Percentiles rank a stretch among this genome's conserved stretches.
Evolutionary conservation across 805 yeast species (phyloP).

Genomic region (Zygotorulaspora danielsina): DNA sequence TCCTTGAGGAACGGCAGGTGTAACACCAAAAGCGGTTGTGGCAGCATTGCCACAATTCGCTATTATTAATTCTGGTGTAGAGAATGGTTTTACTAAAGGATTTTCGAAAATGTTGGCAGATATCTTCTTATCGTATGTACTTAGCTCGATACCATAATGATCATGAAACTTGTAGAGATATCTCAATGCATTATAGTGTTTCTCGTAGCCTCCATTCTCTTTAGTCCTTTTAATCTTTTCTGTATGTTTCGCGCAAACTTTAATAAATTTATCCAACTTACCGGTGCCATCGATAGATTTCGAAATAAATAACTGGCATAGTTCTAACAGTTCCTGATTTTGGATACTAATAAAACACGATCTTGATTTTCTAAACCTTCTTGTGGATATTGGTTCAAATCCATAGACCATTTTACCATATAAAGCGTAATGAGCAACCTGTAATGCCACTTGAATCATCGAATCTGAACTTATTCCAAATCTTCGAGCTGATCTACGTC

Average conservation of each 20-base stretch:
- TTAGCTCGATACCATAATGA: slow-evolving; percentile 35
- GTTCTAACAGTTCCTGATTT: slow-evolving; percentile 46
- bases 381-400: slow-evolving; percentile 82
- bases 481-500: slow-evolving; percentile 68
- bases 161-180: slow-evolving; percentile 45
- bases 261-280: slow-evolving; percentile 39
- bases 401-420: slow-evolving; percentile 88
- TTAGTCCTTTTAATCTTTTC: slow-evolving; percentile 48
- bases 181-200: slow-evolving; percentile 63
- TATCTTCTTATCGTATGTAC: slow-evolving; percentile 23
- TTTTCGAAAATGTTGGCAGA: slow-evolving; percentile 47
- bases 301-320: slow-evolving; percentile 61
- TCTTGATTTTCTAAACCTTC: slow-evolving; percentile 63
- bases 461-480: slow-evolving; percentile 88
- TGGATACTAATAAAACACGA: slow-evolving; percentile 68
- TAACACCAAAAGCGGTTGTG: slow-evolving; percentile 77
- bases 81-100: slow-evolving; percentile 35
- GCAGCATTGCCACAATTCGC: slow-evolving; percentile 93
- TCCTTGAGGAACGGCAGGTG: slow-evolving; percentile 85
- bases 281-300: slow-evolving; percentile 49
- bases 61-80: slow-evolving; percentile 44
- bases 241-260: slow-evolving; percentile 51
- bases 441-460: slow-evolving; percentile 83
- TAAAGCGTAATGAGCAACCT: slow-evolving; percentile 83
- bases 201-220: slow-evolving; percentile 64